phyloP scores from a whole-genome alignment of 768 basidiomycete species.

The Heimioporus sp. region DNA sequence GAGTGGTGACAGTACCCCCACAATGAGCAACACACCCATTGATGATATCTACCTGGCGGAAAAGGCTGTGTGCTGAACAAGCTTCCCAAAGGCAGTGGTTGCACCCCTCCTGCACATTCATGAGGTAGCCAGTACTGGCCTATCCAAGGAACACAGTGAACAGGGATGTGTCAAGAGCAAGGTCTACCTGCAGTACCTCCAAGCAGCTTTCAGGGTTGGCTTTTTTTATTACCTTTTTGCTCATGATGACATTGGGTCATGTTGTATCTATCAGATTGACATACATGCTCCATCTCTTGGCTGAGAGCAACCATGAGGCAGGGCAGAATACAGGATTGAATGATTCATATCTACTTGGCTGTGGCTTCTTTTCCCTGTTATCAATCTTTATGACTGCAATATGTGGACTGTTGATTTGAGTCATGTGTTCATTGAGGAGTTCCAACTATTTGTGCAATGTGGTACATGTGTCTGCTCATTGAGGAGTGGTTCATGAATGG shows the following conservation, averaged over 20 bases:
- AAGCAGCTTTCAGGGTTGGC: constrained; percentile 73
- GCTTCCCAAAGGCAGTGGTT: constrained; percentile 57
- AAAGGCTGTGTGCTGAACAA: constrained; percentile 54
- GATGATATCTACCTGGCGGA: constrained; percentile 40
- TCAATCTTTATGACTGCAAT: constrained; percentile 53
- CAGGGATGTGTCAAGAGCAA: constrained; percentile 75
- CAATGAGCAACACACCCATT: constrained; percentile 15
- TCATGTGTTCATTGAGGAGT: constrained; percentile 73
- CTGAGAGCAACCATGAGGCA: constrained; percentile 65
- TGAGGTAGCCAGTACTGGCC: constrained; percentile 41
- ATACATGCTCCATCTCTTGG: constrained; percentile 75
- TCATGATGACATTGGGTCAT: constrained; percentile 56
- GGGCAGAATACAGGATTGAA: constrained; percentile 58
- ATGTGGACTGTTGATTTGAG: constrained; percentile 68
- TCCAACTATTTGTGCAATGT: constrained; percentile 74
- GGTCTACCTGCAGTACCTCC: constrained; percentile 78
- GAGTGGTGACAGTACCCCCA: constrained; percentile 20
- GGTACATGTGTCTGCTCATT: constrained; percentile 37
- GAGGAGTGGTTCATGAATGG: background rate
- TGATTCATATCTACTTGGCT: constrained; percentile 55
- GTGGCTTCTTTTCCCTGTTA: constrained; percentile 65
- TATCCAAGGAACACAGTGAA: constrained; percentile 71
- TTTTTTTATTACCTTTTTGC: constrained; percentile 65
- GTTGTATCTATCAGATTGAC: constrained; percentile 57
- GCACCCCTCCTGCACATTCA: constrained; percentile 41